A percentile compares a stretch with the other conserved stretches of the same genome.
Evolutionary conservation across 2,329 filamentous ascomycete species (phyloP).

Genomic region (Cryphonectria naterciae): DNA sequence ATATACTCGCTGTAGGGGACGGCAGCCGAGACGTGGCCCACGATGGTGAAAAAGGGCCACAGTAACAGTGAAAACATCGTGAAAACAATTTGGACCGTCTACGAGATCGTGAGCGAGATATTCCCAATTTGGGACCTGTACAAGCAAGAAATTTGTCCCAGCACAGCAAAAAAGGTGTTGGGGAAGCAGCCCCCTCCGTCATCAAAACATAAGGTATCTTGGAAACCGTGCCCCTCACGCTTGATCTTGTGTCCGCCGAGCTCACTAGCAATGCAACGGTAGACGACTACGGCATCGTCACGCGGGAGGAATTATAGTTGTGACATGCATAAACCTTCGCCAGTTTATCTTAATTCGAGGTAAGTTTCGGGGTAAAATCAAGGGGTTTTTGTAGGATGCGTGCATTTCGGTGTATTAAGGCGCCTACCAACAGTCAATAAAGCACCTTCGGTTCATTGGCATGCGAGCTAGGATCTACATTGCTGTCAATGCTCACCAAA

Average conservation of each 20-base stretch:
- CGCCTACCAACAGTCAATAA: neutral
- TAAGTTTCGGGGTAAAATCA: neutral
- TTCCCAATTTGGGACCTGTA: neutral
- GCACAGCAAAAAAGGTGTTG: neutral
- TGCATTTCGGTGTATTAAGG: neutral
- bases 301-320: neutral
- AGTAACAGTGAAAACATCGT: neutral
- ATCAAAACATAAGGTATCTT: neutral
- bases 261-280: neutral
- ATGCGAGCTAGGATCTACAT: neutral
- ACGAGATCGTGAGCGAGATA: neutral
- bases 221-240: neutral
- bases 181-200: neutral
- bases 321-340: neutral
- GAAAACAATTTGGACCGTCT: neutral
- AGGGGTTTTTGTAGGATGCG: neutral
- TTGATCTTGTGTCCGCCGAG: neutral
- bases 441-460: neutral
- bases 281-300: neutral
- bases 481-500: neutral
- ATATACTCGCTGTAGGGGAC: conserved; percentile 12
- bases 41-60: neutral
- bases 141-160: neutral
- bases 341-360: neutral
- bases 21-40: neutral